phyloP scores from a whole-genome alignment of 306 rosid species.

The Inga leiocalycina region DNA sequence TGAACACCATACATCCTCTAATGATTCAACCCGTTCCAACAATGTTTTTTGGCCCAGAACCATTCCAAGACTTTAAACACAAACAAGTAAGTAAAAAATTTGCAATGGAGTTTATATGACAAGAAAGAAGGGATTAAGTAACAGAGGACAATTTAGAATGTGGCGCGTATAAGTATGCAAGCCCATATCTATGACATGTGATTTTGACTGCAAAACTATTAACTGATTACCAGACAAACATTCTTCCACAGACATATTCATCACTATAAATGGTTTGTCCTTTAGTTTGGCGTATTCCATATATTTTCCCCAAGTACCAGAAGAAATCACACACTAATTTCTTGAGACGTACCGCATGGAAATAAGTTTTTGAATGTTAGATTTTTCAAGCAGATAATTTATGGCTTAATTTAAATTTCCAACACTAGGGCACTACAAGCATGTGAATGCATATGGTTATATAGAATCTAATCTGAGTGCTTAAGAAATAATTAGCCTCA shows the following conservation, averaged over 20 bases:
- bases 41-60: neutral
- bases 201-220: neutral
- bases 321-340: neutral
- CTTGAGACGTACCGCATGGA: neutral
- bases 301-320: neutral
- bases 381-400: neutral
- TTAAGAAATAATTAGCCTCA: neutral
- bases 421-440: neutral
- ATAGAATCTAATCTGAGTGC: neutral
- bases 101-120: neutral
- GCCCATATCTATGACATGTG: neutral
- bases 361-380: neutral
- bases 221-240: neutral
- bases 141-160: neutral
- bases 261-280: conserved; percentile 1
- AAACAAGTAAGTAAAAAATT: neutral
- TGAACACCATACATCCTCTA: neutral
- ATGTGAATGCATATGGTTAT: neutral
- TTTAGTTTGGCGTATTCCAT: neutral
- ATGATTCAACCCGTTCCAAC: neutral
- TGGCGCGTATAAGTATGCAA: neutral
- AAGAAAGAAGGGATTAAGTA: neutral
- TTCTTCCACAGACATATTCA: conserved; percentile 3
- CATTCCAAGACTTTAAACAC: neutral
- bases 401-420: neutral